These are phyloP conservation scores for Paramyrothecium sp. DNA, from an alignment of 2,329 filamentous ascomycete species.

Conservation along the genomic window DNA sequence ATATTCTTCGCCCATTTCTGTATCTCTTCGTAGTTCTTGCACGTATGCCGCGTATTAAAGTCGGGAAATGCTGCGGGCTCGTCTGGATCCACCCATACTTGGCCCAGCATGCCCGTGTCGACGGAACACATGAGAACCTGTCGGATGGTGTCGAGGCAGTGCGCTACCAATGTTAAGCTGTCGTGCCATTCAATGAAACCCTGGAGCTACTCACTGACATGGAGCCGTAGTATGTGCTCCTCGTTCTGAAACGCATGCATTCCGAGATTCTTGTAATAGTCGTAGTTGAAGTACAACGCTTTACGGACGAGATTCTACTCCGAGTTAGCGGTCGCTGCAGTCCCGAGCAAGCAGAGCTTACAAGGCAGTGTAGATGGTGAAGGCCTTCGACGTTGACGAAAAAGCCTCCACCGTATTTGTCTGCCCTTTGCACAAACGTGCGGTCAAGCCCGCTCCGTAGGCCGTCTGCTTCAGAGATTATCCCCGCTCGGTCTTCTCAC, in stretches of 20 bases:
- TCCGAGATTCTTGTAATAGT: constrained; percentile 51
- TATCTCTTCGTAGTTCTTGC: constrained; percentile 55
- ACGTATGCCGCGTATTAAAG: constrained; percentile 60
- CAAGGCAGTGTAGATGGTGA: constrained; percentile 58
- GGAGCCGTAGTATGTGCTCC: constrained; percentile 51
- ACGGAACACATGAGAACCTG: constrained; percentile 64
- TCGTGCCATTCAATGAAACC: neutral
- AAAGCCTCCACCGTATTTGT: constrained; percentile 57
- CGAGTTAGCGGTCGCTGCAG: neutral
- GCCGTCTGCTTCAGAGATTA: constrained; percentile 49
- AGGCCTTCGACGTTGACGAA: constrained; percentile 56
- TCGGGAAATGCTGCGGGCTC: constrained; percentile 54
- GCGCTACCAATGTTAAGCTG: constrained; percentile 20
- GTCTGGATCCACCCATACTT: constrained; percentile 54
- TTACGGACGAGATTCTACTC: constrained; percentile 56
- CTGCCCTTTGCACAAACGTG: constrained; percentile 54
- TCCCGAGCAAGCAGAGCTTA: constrained; percentile 16
- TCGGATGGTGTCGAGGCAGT: constrained; percentile 60
- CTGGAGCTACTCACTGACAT: constrained; percentile 47
- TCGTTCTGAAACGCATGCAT: constrained; percentile 55
- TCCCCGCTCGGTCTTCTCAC: constrained; percentile 39
- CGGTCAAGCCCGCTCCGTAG: constrained; percentile 46
- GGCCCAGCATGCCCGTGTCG: constrained; percentile 59
- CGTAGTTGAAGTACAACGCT: constrained; percentile 56
- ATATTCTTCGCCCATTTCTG: constrained; percentile 51